These are phyloP conservation scores for Telopea speciosissima DNA, from an alignment of 177 flowering plant genomes.

Conservation along the genomic window DNA sequence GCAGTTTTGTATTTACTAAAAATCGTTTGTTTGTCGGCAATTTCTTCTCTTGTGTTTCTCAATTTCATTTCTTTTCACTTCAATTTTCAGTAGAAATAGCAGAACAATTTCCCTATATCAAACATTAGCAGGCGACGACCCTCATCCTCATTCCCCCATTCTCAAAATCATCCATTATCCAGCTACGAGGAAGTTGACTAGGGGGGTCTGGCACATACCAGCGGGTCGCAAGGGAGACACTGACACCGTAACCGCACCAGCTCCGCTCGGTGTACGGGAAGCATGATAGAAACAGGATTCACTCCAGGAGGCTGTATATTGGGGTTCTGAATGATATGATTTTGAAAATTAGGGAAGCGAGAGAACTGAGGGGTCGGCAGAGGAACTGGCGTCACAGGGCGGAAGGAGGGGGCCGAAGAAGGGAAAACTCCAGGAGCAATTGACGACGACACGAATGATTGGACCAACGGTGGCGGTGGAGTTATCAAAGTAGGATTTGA, in stretches of 20 bases:
- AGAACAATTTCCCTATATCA: too few relatives aligned
- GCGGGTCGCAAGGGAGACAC: conserved; percentile 24
- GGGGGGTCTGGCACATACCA: conserved; percentile 25
- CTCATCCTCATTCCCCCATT: too few relatives aligned
- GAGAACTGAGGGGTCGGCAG: conserved; percentile 42
- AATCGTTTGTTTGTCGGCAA: too few relatives aligned
- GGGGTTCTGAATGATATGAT: conserved; percentile 23
- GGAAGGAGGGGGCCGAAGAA: conserved; percentile 35
- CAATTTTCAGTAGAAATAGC: too few relatives aligned
- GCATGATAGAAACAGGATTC: conserved; percentile 21
- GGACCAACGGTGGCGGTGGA: conserved; percentile 20
- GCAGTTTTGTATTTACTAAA: too few relatives aligned
- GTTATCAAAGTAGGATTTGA: conserved; percentile 16
- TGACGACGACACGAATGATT: conserved; percentile 19
- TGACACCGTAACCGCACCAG: conserved; percentile 19
- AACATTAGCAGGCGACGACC: too few relatives aligned
- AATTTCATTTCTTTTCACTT: too few relatives aligned
- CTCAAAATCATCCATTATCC: too few relatives aligned
- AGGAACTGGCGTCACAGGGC: conserved; percentile 31
- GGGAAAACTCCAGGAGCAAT: not conserved
- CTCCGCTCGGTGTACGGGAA: conserved; percentile 19
- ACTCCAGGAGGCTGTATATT: conserved; percentile 60
- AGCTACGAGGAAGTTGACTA: conserved; percentile 29
- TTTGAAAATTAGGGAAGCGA: conserved; percentile 31
- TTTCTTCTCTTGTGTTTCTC: too few relatives aligned